Evolutionary conservation across 108 stramenopile genomes (phyloP), one percentile per base, ranked within the genome.

Genomic region (Aurantiochytrium sp.): DNA sequence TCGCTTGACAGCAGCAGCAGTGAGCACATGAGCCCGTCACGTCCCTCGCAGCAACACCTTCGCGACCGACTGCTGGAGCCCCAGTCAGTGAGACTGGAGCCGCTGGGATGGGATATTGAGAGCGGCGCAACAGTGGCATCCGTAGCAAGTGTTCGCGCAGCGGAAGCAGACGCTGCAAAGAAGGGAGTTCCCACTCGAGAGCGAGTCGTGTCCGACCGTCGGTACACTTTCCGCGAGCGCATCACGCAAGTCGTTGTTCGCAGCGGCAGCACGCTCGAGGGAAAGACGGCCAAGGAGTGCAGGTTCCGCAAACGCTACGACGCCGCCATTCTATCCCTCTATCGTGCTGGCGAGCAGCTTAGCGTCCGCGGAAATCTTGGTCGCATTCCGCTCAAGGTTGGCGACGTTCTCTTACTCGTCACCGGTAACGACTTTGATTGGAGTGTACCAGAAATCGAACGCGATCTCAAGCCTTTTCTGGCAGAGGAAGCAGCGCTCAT

Each of bases 221-320:
- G 49, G 25, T 25, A 83, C 76, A 83, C 76, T 6, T 83, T 83
- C 4, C 23, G 28, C 19, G 49, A 83, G 28, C 45, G 76, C 19
- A 83, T 83, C 28, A 83, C 28, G 18, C 44, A 83, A 45, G 76
- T 35, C 19, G 76, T 83, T 69, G 76, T 83, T 6, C 76, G 76
- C 76, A 83, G 76, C 4, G 51, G 51, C 51, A 53, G 76, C 76
- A 18, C 6, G 25, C 51, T 83, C 25, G 76, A 83, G 28, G 76
- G 76, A 0, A 83, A 83, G 76, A 83, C 76, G 16, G 76, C 76
- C 49, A 83, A 83, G 51, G 76, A 83, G 51, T n/a, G n/a, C 23
- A 83, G 51, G 76, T 83, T 83, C n/a, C 76, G 76, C 76, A 83
- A 83, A 23, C n/a, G 45, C 49, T 83, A 83, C 51, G 51, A 83